Base-by-base conservation (phyloP, 176 grass and related monocot genomes). In the Puccinellia tenuiflora region DNA sequence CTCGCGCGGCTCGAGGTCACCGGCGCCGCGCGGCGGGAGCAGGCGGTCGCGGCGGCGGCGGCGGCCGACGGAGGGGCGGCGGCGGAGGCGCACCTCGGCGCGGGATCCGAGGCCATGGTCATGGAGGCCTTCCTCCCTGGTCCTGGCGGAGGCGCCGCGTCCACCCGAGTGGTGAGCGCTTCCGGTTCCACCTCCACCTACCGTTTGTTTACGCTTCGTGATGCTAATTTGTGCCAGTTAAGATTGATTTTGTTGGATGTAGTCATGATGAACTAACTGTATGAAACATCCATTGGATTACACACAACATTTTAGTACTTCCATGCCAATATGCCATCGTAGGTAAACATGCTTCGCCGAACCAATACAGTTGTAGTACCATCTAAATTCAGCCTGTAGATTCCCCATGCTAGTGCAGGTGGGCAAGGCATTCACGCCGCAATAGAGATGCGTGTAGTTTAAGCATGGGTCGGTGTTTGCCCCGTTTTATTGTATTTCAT, bases 161-260 rank as follows among this genome's bases (percentile, higher is more conserved):
- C 96, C 69, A 95, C 96, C 8, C 86, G 91, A n/a, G 35, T 98
- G 83, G 96, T 98, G 76, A 83, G 88, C 63, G 26, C 17, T 71
- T n/a, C 31, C 13, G 26, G 7, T 70, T 66, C 68, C 51, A 37
- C 16, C 51, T 45, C 14, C 62, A 34, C 70, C 60, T 43, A 5
- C 35, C 18, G n/a, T 83, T 21, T 4, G 18, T 68, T 30, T 50
- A 80, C 17, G 20, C 73, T 31, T 4, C 40, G 31, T 20, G 25
- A 29, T 16, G 16, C 37, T 69, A 46, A 50, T 14, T n/a, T 47
- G 54, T 50, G 8, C 10, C 8, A 37, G 9, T 52, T 50, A 21
- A 3, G 21, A 39, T 47, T 13, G 77, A 22, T 54, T 63, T 5
- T 10, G 35, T 8, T 42, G 33, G 7, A 16, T 77, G 2, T 53